Evolutionary conservation across 805 yeast species (phyloP), one percentile per base, ranked within the genome.

Genomic region (Priceomyces melissophilus): DNA sequence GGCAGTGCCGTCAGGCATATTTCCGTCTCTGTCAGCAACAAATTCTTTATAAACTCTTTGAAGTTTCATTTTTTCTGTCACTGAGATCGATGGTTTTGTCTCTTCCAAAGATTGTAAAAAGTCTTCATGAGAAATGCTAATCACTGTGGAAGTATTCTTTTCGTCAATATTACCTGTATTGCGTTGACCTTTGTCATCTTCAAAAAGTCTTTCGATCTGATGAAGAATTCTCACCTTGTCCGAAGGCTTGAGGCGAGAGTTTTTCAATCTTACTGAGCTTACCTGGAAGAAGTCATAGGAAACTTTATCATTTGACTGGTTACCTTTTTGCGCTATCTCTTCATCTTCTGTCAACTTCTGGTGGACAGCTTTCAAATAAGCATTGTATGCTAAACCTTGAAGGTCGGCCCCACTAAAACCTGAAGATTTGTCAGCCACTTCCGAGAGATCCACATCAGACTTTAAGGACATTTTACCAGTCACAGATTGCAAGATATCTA

Each of bases 371-470:
- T 82, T 83, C 57, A 91, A 70, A 59, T 90, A 88, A 0, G 97
- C 96, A 61, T 88, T 93, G 61, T 89, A 91, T 31, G 89, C 82
- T 37, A 91, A 61, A 0, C 96, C 96, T 62, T 90, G 98, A 57
- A 91, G 67, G 63, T 91, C 99, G 0, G 99, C 99, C 11, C 96
- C 96, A 10, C 96, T 85, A 52, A 76, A 90, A 0, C 96, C 96
- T 0, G 73, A 79, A 0, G 96, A 81, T 3, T 57, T 48, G 9
- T 53, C 48, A 0, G 95, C 90, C 37, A 88, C 63, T 4, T 58
- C 66, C 1, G 62, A 61, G 34, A 88, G 58, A 35, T 76, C 63
- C n/a, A 81, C 82, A 13, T 67, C 71, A 5, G 55, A 58, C 10
- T 58, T 65, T 8, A 87, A 56, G 13, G 65, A 67, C 85, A 90